Base-by-base conservation (phyloP, 345 rosid species). In the Salix koriyanagi region DNA sequence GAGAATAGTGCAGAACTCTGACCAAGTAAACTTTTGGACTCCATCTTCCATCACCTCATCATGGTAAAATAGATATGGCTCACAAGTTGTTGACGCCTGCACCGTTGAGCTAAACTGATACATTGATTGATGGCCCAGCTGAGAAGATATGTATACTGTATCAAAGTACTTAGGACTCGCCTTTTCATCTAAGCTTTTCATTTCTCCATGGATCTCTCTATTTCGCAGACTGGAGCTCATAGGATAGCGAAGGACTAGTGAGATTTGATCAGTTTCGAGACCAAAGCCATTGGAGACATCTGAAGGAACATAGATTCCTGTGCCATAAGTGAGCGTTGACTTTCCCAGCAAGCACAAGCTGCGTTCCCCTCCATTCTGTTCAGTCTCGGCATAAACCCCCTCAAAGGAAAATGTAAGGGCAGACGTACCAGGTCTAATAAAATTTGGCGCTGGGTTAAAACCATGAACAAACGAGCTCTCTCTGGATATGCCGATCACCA, bases 271-370 rank as follows among this genome's bases (percentile, higher is more conserved):
- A 46, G 75, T 28, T 54, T 26, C 28, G 21, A 23, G 71, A 42
- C 32, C 71, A n/a, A 52, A 48, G 23, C 62, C 32, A 70, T 12
- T 26, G 7, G 58, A 2, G 15, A 48, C 16, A 46, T 52, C 16
- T 7, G 62, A 9, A 21, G n/a, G 16, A 19, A 21, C 23, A 23
- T 48, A 50, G 44, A 67, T 6, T 4, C 21, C 11, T 15, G 23
- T 62, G 21, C 32, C 34, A 14, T 36, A 32, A 32, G 82, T 34
- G 37, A 50, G 14, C 52, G 67, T 44, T 25, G 76, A 72, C 11
- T 23, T 81, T n/a, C 83, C 83, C 37, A 80, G 54, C 70, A 80
- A 56, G 36, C 77, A 80, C 70, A 80, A 41, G 46, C 64, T 19
- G 21, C 66, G 62, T 28, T 78, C 75, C 66, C 67, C 70, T 41